These are phyloP conservation scores for Rhynchosporium secalis DNA, from an alignment of 2,329 filamentous ascomycete species.

Conservation along the genomic window DNA sequence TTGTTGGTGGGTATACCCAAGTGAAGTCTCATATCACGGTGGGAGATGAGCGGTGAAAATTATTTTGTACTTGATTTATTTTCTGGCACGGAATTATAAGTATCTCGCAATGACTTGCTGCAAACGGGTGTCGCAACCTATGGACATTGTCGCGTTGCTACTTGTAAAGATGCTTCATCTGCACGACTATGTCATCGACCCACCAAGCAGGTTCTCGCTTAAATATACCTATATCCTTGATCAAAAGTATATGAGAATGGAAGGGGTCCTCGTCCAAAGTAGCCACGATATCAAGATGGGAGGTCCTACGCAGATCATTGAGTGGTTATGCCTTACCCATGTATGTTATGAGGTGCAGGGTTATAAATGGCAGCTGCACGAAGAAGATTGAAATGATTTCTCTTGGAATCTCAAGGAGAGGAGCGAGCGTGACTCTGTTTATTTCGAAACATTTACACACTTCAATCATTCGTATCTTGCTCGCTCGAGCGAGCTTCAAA, in stretches of 20 bases:
- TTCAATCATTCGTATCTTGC: too few relatives aligned
- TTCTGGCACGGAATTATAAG: too few relatives aligned
- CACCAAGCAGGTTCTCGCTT: background rate
- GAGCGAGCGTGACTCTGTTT: too few relatives aligned
- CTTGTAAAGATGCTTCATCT: slow-evolving; percentile 6
- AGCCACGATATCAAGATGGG: background rate
- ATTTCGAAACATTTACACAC: too few relatives aligned
- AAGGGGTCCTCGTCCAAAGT: background rate
- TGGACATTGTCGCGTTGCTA: slow-evolving; percentile 2
- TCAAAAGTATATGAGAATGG: background rate
- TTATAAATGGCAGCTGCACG: slow-evolving; percentile 2
- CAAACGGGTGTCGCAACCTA: background rate
- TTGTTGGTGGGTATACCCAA: background rate
- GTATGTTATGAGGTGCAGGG: background rate
- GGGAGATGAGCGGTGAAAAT: background rate
- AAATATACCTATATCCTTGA: too few relatives aligned
- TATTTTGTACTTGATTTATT: background rate
- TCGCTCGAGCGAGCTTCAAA: too few relatives aligned
- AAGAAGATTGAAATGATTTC: background rate
- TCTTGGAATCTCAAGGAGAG: background rate
- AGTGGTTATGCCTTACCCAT: background rate
- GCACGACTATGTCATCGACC: slow-evolving; percentile 22
- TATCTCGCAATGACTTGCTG: background rate
- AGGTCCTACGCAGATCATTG: slow-evolving; percentile 4
- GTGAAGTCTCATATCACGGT: background rate